Base-by-base conservation (phyloP, 208 protist species). In the Acanthamoeba castellanii region DNA sequence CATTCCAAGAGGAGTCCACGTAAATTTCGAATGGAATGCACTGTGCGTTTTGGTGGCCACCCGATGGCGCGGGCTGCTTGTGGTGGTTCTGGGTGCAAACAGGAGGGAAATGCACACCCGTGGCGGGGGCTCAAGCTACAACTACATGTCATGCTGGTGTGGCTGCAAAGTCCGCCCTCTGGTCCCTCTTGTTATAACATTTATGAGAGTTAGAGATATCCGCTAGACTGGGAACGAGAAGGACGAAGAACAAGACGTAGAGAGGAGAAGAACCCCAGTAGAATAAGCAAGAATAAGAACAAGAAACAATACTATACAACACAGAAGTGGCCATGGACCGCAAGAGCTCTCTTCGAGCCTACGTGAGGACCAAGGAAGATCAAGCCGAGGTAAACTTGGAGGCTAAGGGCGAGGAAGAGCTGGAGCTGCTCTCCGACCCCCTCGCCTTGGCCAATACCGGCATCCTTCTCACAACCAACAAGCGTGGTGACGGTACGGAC, bases 391-490 rank as follows among this genome's bases (percentile, higher is more conserved):
- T 55, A 22, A 55, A 61, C 50, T 0, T 87, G 3, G 78, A 87
- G 32, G 78, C 37, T 32, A 61, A 87, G 47, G 78, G 50, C 30
- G 78, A 87, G 13, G 74, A 82, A 18, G 78, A 87, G 52, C 78
- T 87, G 52, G 78, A 87, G 5, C 78, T 87, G 25, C 25, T 87
- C 8, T 14, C 2, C 52, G 50, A 87, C 50, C 78, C 78, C 30
- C 8, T 87, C 11, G 78, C 78, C 6, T 27, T 87, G n/a, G 78
- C 78, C 78, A 87, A 87, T 27, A 87, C 78, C 0, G 78, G 78
- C 52, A 64, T 87, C 13, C 50, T 87, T 8, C 78, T 87, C 45
- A 84, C 32, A 42, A 37, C 9, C 42, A 47, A 32, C 47, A 87
- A 87, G 32, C 22, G 64, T 6, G 64, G 64, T 18, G 64, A 72